Conservation (phyloP, 2,329 filamentous ascomycete genomes). For the Neonectria faginata region DNA sequence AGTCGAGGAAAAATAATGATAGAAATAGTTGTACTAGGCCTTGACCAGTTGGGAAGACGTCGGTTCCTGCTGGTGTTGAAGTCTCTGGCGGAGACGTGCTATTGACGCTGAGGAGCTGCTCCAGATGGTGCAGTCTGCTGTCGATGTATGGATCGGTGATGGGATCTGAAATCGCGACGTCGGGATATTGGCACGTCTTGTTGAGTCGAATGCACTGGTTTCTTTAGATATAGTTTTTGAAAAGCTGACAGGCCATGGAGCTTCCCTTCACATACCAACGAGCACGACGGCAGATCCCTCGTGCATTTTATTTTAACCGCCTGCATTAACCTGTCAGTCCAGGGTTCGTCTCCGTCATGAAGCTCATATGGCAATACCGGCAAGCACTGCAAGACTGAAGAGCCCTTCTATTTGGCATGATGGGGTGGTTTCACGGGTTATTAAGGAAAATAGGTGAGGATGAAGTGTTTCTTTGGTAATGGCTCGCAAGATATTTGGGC, state of each 20-base stretch:
- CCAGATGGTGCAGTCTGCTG: not conserved
- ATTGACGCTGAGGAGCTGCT: constrained; percentile 1
- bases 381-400: constrained; percentile 23
- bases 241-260: no score
- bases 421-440: no score
- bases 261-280: constrained; percentile 19
- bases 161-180: not conserved
- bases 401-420: constrained; percentile 12
- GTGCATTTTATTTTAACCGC: constrained; percentile 37
- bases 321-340: constrained; percentile 9
- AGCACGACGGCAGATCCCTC: constrained; percentile 33
- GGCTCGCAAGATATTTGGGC: no score
- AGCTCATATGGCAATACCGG: constrained; percentile 12
- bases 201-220: constrained; percentile 18
- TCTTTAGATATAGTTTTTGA: no score
- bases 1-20: constrained; percentile 32
- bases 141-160: not conserved
- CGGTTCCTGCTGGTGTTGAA: no score
- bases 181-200: constrained; percentile 19
- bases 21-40: constrained; percentile 17
- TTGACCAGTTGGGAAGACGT: not conserved
- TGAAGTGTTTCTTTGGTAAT: no score
- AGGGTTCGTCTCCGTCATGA: not conserved
- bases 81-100: not conserved
- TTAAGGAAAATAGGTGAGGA: no score